Base-by-base conservation (phyloP, 2,329 filamentous ascomycete genomes). In the Drechslerella dactyloides region DNA sequence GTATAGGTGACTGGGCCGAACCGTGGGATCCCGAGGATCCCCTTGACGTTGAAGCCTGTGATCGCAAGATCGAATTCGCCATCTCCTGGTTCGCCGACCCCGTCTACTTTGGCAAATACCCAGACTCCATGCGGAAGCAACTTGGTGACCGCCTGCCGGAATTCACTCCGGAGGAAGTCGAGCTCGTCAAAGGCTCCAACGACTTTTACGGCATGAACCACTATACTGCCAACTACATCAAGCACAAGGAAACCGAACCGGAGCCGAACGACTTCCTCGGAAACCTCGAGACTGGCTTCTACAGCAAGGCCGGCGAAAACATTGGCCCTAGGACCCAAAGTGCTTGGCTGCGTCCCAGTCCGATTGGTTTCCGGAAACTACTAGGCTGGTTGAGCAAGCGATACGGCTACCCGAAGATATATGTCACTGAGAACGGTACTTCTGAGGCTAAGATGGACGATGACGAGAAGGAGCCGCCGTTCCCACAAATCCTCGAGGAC, bases 121-220 rank as follows among this genome's bases (percentile, higher is more conserved):
- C 91, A 6, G 89, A 86, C 72, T 91, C 88, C 69, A 96, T 96
- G 90, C 84, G 85, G 66, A 86, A 86, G 78, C 91, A 96, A 82
- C 86, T 96, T 17, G 90, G 91, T 63, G 84, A 88, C 78, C 86
- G 90, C 13, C 84, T 96, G 53, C 91, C 91, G 3, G 82, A 83
- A 50, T 94, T 90, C 79, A 91, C 89, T 0, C 80, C 84, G 0
- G 89, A 90, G 75, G 90, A 96, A 78, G 80, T 83, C 23, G 85
- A 85, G 1, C 82, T 94, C n/a, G 87, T 96, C 51, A 84, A 89
- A 77, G 90, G 90, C n/a, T 91, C 88, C 78, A 94, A 94, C 79
- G 91, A 96, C 82, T 96, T 96, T 81, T 96, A 96, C 80, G 91
- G 90, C 79, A 93, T 93, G 90, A 96, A 96, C 83, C 89, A 92